These are phyloP conservation scores for Ophiostoma australiae DNA, from an alignment of 2,329 filamentous ascomycete species.

Conservation along the genomic window DNA sequence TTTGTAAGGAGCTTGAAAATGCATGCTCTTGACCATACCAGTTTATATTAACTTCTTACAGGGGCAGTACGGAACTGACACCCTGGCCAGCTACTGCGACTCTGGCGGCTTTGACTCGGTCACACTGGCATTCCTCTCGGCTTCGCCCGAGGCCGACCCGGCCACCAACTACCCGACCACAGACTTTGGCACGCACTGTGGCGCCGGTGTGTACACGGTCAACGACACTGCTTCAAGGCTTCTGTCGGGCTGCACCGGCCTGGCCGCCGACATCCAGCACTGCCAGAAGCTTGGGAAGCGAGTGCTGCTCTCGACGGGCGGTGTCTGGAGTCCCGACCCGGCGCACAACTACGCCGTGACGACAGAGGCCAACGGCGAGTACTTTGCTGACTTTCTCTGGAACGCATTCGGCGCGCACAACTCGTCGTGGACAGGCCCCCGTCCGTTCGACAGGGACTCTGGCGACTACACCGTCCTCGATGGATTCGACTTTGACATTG, in stretches of 20 bases:
- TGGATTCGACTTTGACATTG: conserved; percentile 21
- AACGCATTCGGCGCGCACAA: conserved; percentile 14
- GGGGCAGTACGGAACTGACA: conserved; percentile 16
- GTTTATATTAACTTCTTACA: background rate
- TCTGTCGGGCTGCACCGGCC: conserved; percentile 5
- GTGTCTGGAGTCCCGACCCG: conserved; percentile 12
- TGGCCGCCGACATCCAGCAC: conserved; percentile 17
- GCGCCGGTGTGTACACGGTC: conserved; percentile 3
- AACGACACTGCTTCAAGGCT: conserved; percentile 16
- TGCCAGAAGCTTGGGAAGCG: conserved; percentile 18
- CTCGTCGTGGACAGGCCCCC: conserved; percentile 10
- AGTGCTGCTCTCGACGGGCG: conserved; percentile 15
- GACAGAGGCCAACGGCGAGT: conserved; percentile 17
- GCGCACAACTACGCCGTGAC: conserved; percentile 17
- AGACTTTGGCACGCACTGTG: conserved; percentile 19
- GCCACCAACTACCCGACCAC: conserved; percentile 18
- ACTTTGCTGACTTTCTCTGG: conserved; percentile 22
- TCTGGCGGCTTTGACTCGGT: conserved; percentile 19
- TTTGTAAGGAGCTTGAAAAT: conserved; percentile 11
- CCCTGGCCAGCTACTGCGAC: conserved; percentile 19
- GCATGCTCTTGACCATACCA: background rate
- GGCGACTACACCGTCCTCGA: conserved; percentile 13
- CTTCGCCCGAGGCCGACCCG: conserved; percentile 17
- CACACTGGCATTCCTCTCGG: conserved; percentile 17
- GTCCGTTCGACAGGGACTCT: conserved; percentile 13